phyloP scores from a whole-genome alignment of 805 yeast genomes.

The Hyphopichia homilentoma region DNA sequence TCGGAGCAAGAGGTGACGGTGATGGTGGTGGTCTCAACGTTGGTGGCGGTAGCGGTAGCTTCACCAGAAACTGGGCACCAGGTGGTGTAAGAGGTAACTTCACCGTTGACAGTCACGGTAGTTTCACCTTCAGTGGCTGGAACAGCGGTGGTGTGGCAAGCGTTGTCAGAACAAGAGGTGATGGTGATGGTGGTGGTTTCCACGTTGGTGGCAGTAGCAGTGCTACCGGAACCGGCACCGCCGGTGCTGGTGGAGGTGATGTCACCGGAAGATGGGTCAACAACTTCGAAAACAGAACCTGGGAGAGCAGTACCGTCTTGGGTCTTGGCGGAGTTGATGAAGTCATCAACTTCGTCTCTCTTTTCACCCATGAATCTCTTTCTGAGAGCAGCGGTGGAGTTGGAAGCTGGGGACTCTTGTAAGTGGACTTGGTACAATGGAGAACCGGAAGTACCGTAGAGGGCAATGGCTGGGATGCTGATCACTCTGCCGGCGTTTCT shows the following conservation, averaged over 20 bases:
- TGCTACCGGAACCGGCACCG: constrained; percentile 20
- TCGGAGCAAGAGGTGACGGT: constrained; percentile 28
- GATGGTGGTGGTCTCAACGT: constrained; percentile 13
- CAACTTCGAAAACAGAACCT: constrained; percentile 12
- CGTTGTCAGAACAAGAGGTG: constrained; percentile 25
- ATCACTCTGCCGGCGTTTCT: constrained; percentile 30
- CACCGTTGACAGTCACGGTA: constrained; percentile 21
- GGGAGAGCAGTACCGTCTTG: constrained; percentile 23
- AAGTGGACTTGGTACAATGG: constrained; percentile 28
- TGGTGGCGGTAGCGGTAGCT: constrained; percentile 7
- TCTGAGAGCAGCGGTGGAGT: constrained; percentile 40
- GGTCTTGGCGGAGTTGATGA: constrained; percentile 18
- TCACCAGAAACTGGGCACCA: constrained; percentile 29
- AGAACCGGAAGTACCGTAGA: constrained; percentile 18
- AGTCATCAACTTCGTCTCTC: constrained; percentile 28
- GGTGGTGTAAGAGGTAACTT: constrained; percentile 36
- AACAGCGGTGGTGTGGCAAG: constrained; percentile 22
- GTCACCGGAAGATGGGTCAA: constrained; percentile 14
- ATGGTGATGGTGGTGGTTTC: constrained; percentile 20
- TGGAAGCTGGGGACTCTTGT: constrained; percentile 24
- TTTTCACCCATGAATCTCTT: constrained; percentile 31
- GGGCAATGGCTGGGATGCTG: constrained; percentile 26
- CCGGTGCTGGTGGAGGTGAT: constrained; percentile 31
- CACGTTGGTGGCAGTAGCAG: constrained; percentile 16
- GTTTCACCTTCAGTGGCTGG: constrained; percentile 24